phyloP scores from a whole-genome alignment of 2,329 filamentous ascomycete species.

The Epichloe brachyelytri region DNA sequence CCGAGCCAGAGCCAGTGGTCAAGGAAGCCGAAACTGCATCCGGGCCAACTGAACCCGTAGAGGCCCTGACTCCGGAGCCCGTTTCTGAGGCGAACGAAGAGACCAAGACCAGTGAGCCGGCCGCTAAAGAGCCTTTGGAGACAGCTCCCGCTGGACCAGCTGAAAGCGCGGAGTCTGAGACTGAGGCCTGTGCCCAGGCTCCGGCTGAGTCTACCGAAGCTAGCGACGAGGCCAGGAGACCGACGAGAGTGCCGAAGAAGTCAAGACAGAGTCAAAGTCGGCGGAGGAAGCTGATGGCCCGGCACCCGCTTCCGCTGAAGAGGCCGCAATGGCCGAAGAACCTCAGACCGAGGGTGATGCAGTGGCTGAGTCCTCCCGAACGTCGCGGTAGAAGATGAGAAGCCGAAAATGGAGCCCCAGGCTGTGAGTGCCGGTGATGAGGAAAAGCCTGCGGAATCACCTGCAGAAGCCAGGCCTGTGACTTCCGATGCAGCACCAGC shows the following conservation, averaged over 20 bases:
- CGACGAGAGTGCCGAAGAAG: neutral
- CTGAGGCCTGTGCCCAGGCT: neutral
- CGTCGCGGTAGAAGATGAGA: neutral
- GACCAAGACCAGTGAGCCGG: neutral
- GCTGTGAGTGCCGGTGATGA: neutral
- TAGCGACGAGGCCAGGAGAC: neutral
- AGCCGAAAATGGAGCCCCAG: neutral
- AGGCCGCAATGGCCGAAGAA: constrained; percentile 1
- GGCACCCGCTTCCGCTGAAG: neutral
- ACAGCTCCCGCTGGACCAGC: neutral
- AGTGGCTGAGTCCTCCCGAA: neutral
- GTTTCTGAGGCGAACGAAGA: neutral
- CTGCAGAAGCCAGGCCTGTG: neutral
- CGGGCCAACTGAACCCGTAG: neutral
- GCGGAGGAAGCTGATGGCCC: constrained; percentile 1
- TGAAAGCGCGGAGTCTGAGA: neutral
- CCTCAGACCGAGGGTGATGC: neutral
- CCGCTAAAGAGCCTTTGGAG: neutral
- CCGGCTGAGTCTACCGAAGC: neutral
- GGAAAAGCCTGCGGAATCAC: neutral
- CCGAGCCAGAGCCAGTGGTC: neutral
- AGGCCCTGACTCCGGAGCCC: neutral
- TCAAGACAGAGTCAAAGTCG: neutral
- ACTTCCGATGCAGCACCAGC: neutral
- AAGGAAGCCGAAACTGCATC: neutral